Evolutionary conservation across 2,329 filamentous ascomycete genomes (phyloP).

Genomic region (Cytospora piceicola): DNA sequence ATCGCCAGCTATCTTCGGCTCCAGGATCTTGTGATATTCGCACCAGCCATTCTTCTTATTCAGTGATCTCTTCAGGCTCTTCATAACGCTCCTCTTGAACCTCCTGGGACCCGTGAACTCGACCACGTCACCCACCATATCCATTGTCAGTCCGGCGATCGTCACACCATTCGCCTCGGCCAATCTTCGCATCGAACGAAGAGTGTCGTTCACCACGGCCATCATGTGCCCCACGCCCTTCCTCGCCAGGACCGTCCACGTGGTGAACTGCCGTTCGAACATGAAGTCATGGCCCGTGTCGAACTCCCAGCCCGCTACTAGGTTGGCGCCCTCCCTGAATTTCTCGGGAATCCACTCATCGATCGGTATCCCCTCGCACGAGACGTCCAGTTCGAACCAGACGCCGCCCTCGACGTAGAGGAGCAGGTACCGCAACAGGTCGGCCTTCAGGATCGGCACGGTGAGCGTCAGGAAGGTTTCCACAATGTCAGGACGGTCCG

Average conservation of each 20-base stretch:
- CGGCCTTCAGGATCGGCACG: conserved; percentile 57
- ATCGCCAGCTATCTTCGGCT: conserved; percentile 13
- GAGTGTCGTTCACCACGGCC: conserved; percentile 31
- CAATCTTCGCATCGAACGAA: conserved; percentile 6
- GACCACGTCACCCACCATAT: conserved; percentile 31
- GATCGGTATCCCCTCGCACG: conserved; percentile 41
- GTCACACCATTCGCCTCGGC: conserved; percentile 18
- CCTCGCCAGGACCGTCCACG: conserved; percentile 32
- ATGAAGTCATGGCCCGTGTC: conserved; percentile 30
- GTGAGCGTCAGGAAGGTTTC: conserved; percentile 33
- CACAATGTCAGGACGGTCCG: conserved; percentile 34
- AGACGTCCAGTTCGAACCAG: conserved; percentile 59
- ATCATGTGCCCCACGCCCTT: conserved; percentile 29
- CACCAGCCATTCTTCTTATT: not conserved
- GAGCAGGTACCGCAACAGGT: conserved; percentile 71
- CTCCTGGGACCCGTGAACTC: conserved; percentile 31
- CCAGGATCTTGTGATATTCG: not conserved
- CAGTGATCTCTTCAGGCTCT: conserved; percentile 15
- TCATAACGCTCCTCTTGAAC: conserved; percentile 26
- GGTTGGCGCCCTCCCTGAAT: conserved; percentile 18
- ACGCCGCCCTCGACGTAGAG: conserved; percentile 78
- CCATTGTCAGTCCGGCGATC: conserved; percentile 22
- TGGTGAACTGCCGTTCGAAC: conserved; percentile 31
- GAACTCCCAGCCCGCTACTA: conserved; percentile 40
- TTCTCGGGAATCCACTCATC: conserved; percentile 41